phyloP scores from a whole-genome alignment of 2,329 filamentous ascomycete genomes.

The Calonectria multiphialidica region DNA sequence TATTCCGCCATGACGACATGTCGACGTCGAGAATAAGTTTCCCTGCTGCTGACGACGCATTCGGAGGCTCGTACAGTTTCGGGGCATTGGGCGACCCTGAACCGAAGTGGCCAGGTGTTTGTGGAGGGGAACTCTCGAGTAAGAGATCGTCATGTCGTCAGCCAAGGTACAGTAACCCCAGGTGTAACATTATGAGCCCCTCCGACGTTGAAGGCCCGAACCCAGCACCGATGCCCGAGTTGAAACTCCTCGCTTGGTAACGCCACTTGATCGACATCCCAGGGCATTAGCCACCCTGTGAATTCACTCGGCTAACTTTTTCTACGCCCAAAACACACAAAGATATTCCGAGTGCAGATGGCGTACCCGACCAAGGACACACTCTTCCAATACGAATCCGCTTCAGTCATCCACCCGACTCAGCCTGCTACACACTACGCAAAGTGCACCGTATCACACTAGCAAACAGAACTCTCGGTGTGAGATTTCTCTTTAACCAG shows the following conservation, averaged over 20 bases:
- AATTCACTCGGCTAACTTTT: background rate
- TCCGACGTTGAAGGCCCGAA: conserved; percentile 11
- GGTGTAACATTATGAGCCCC: conserved; percentile 18
- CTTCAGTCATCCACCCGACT: background rate
- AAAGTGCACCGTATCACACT: background rate
- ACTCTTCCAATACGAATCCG: background rate
- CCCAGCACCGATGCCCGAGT: conserved; percentile 4
- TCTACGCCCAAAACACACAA: background rate
- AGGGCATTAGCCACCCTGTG: conserved; percentile 4
- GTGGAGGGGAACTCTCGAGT: background rate
- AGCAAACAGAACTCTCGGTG: background rate
- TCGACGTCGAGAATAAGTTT: conserved; percentile 31
- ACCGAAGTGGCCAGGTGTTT: background rate
- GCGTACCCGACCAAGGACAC: background rate
- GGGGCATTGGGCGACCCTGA: background rate
- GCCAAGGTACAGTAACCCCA: conserved; percentile 14
- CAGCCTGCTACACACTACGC: background rate
- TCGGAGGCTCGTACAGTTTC: conserved; percentile 19
- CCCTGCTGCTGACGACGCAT: conserved; percentile 23
- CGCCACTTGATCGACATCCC: conserved; percentile 15
- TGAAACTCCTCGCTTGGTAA: conserved; percentile 1
- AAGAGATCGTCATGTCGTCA: conserved; percentile 16
- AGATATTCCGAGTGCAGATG: background rate
- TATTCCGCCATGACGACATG: conserved; percentile 39
- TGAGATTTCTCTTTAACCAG: background rate